Base-by-base conservation (phyloP, 805 yeast species). In the Zygosaccharomyces bailii region DNA sequence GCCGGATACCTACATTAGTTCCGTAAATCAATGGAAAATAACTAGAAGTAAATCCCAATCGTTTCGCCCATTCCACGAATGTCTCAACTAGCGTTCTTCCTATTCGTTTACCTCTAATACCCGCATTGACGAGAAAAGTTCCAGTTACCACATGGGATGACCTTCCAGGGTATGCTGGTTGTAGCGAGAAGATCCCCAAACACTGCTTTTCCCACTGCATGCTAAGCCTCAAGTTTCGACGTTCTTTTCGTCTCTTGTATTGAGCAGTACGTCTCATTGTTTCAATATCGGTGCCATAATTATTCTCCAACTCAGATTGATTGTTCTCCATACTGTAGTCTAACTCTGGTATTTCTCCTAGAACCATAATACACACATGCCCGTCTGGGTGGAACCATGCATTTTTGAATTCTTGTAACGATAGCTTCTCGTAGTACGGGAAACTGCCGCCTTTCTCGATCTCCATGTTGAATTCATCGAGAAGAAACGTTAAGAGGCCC, bases 381-480 rank as follows among this genome's bases (percentile, higher is more conserved):
- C 81, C 87, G 73, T 81, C 23, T 17, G 44, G 46, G 33, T 59
- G 58, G 61, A 93, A 89, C 99, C 99, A 91, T 58, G 82, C 83
- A 48, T 79, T 78, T 56, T 79, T 84, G 59, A 91, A 93, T 49
- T 84, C 81, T 43, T 86, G 87, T 34, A 86, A 67, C 29, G 81
- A 79, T 40, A 91, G 67, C 2, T 86, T 80, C 52, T 89, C 96
- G 53, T 87, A 84, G 61, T 86, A 85, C 2, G 97, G 90, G 60
- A 78, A 82, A 6, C 96, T 84, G 49, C 86, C 91, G 29, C 97
- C 97, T 34, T 87, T 73, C 49, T 83, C 90, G 18, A 91, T 79
- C 61, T 91, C 99, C 80, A 85, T 84, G 64, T 91, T 91, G 68
- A 86, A 86, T 66, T 93, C 98, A 61, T 90, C 97, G 50, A 91